Evolutionary conservation across 2,329 filamentous ascomycete species (phyloP).

Genomic region (Triangularia setosa): DNA sequence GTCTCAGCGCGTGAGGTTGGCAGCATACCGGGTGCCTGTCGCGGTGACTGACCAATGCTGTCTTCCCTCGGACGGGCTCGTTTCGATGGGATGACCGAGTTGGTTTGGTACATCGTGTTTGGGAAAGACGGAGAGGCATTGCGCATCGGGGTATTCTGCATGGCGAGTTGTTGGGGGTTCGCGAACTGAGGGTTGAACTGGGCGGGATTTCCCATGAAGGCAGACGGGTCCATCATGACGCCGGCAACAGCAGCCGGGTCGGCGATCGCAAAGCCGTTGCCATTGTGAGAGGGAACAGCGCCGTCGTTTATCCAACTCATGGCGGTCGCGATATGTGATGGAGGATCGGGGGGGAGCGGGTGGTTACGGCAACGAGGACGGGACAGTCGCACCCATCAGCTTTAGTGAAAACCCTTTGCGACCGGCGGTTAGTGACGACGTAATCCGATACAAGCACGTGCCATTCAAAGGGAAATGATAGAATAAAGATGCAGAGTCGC

Average conservation of each 20-base stretch:
- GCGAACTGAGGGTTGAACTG: slow-evolving; percentile 61
- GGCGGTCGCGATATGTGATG: slow-evolving; percentile 36
- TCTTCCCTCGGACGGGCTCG: slow-evolving; percentile 78
- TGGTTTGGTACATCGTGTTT: slow-evolving; percentile 77
- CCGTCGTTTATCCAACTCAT: slow-evolving; percentile 73
- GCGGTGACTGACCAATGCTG: slow-evolving; percentile 76
- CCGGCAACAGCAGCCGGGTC: slow-evolving; percentile 53
- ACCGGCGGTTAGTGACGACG: slow-evolving; percentile 22
- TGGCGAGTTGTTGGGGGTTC: slow-evolving; percentile 57
- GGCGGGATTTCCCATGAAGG: slow-evolving; percentile 54
- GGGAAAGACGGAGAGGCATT: slow-evolving; percentile 73
- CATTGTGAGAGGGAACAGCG: slow-evolving; percentile 65
- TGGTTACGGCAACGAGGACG: slow-evolving; percentile 20
- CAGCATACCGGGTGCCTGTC: slow-evolving; percentile 68
- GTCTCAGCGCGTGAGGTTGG: slow-evolving; percentile 88
- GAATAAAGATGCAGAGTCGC: slow-evolving; percentile 41
- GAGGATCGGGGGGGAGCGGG: slow-evolving; percentile 13
- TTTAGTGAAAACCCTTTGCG: slow-evolving; percentile 25
- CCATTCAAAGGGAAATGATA: slow-evolving; percentile 36
- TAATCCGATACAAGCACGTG: slow-evolving; percentile 25
- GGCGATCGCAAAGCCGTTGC: slow-evolving; percentile 62
- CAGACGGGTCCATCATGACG: slow-evolving; percentile 63
- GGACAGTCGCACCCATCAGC: slow-evolving; percentile 44
- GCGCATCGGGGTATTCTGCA: slow-evolving; percentile 81
- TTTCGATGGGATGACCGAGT: slow-evolving; percentile 85